A percentile compares a stretch with the other conserved stretches of the same genome.
Conservation (phyloP, 2,329 filamentous ascomycete genomes). For the Aureobasidium sp. region DNA sequence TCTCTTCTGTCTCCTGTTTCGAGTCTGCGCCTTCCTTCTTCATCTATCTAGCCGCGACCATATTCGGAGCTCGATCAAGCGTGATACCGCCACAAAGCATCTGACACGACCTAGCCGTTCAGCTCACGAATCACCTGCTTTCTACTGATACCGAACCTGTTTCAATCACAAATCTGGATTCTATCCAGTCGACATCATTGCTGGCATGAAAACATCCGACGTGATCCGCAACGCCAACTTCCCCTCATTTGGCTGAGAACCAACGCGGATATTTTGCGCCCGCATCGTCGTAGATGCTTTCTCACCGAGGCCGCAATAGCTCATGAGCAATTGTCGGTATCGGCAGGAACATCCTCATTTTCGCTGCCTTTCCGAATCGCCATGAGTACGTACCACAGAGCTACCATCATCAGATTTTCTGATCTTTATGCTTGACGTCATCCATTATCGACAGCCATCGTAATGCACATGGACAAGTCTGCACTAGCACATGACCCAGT, state of each 20-base stretch:
- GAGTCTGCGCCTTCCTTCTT: background rate
- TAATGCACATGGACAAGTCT: background rate
- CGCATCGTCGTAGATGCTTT: background rate
- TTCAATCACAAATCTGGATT: background rate
- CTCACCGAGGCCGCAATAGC: background rate
- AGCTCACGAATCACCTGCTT: constrained; percentile 5
- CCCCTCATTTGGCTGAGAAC: background rate
- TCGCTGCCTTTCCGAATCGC: background rate
- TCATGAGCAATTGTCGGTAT: background rate
- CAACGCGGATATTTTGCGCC: background rate
- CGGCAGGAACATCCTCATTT: background rate
- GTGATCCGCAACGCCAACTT: background rate
- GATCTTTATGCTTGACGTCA: background rate
- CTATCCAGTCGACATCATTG: background rate
- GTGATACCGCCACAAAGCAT: background rate
- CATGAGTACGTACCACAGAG: background rate
- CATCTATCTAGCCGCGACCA: constrained; percentile 6
- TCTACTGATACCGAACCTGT: background rate
- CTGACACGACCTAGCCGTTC: background rate
- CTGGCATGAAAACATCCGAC: background rate
- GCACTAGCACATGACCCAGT: background rate
- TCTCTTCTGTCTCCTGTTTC: background rate
- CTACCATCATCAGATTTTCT: background rate
- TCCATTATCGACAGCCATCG: background rate
- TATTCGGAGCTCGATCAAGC: background rate